phyloP scores from a whole-genome alignment of 176 grass and related monocot species.

The Hyparrhenia diplandra region DNA sequence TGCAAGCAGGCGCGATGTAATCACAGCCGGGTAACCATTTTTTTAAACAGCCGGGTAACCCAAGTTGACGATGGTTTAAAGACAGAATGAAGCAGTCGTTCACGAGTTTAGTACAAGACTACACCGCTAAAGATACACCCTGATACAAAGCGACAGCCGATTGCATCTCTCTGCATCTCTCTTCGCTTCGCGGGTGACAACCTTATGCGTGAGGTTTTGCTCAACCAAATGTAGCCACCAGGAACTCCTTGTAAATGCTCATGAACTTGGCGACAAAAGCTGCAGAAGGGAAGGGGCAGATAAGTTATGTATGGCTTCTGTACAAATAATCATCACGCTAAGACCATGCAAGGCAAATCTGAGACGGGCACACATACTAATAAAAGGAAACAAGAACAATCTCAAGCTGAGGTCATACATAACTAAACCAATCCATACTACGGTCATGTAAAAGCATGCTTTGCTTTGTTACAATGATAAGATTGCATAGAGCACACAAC shows the following conservation, averaged over 20 bases:
- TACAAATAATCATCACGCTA: not conserved
- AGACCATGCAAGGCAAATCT: not conserved
- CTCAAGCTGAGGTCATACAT: not conserved
- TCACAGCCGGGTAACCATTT: not conserved
- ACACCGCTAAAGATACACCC: not conserved
- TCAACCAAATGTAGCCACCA: slow-evolving; percentile 86
- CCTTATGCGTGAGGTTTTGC: not conserved
- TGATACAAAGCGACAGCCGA: not conserved
- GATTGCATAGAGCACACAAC: not conserved
- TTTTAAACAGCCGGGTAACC: not conserved
- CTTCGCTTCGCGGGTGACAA: not conserved
- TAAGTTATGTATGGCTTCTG: not conserved
- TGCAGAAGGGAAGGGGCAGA: slow-evolving; percentile 6
- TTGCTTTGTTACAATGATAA: not conserved
- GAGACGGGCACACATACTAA: not conserved
- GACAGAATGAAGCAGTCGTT: not conserved
- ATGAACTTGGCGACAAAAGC: slow-evolving; percentile 99
- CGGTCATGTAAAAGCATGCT: not conserved
- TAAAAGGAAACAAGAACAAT: not conserved
- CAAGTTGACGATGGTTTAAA: not conserved
- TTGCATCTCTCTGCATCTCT: not conserved
- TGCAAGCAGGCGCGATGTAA: not conserved
- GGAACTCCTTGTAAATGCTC: slow-evolving; percentile 97
- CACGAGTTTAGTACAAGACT: slow-evolving; percentile 12
- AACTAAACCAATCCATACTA: not conserved